A percentile compares a stretch with the other conserved stretches of the same genome.
Evolutionary conservation across 331 rosid species (phyloP).

Genomic region (Spiraea crenata): DNA sequence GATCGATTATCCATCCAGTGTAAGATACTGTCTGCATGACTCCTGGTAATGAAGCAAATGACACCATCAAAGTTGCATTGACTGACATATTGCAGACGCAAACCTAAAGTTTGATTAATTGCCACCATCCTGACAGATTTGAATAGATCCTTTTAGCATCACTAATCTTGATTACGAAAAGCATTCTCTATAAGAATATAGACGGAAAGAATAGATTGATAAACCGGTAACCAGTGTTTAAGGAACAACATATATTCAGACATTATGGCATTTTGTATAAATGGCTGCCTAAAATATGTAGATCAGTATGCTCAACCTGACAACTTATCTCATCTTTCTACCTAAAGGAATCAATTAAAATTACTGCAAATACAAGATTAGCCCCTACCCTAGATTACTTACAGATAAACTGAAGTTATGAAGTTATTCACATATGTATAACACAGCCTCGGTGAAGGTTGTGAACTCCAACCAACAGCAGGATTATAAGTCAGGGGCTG

Average conservation of each 20-base stretch:
- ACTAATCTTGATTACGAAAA: no score
- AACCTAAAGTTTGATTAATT: neutral
- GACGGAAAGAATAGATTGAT: neutral
- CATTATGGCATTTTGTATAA: constrained; percentile 15
- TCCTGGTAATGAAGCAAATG: constrained; percentile 17
- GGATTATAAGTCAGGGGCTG: constrained; percentile 5
- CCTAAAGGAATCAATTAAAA: constrained; percentile 34
- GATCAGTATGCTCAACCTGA: constrained; percentile 25
- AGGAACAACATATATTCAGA: constrained; percentile 18
- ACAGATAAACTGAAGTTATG: constrained; percentile 40
- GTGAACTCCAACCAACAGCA: constrained; percentile 21
- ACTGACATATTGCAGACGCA: neutral
- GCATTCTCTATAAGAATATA: neutral
- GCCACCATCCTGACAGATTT: neutral
- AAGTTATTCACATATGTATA: constrained; percentile 52
- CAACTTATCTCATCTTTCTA: constrained; percentile 23
- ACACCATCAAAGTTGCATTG: constrained; percentile 14
- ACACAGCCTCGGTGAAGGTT: constrained; percentile 37
- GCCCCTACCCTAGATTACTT: constrained; percentile 49
- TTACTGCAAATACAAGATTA: constrained; percentile 31
- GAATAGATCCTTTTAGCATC: neutral
- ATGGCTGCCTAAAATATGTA: constrained; percentile 19
- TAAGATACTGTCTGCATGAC: constrained; percentile 13
- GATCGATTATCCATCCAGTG: neutral
- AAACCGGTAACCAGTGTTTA: constrained; percentile 7